Percentiles rank a stretch among this genome's conserved stretches.
Conservation (phyloP, 257 asterid genomes). For the Ehretia macrophylla region DNA sequence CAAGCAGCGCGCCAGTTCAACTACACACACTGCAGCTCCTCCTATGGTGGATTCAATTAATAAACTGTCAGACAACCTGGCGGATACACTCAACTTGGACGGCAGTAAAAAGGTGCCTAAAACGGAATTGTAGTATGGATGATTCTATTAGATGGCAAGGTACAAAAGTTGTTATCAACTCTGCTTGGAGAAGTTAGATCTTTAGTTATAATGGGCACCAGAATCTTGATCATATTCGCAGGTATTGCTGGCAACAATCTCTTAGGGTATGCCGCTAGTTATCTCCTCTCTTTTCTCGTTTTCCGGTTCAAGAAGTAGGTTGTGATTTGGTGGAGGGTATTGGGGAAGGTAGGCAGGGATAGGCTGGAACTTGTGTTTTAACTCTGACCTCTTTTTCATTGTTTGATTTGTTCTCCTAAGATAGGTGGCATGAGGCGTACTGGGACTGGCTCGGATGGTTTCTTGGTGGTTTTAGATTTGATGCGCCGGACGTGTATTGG, state of each 20-base stretch:
- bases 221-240: slow-evolving; percentile 18
- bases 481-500: slow-evolving; percentile 25
- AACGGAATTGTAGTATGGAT: slow-evolving; percentile 39
- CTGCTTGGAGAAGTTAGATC: slow-evolving; percentile 23
- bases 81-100: slow-evolving; percentile 61
- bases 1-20: slow-evolving; percentile 51
- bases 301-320: slow-evolving; percentile 33
- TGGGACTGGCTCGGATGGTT: slow-evolving; percentile 12
- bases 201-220: slow-evolving; percentile 6
- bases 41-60: slow-evolving; percentile 56
- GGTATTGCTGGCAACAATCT: slow-evolving; percentile 36
- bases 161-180: slow-evolving; percentile 14
- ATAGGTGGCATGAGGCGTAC: slow-evolving; percentile 36
- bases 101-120: slow-evolving; percentile 47
- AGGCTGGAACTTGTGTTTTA: slow-evolving; percentile 8
- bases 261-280: slow-evolving; percentile 47
- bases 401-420: slow-evolving; percentile 23
- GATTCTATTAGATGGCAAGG: slow-evolving; percentile 26
- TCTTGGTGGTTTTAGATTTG: slow-evolving; percentile 25
- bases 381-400: not conserved
- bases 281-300: slow-evolving; percentile 19
- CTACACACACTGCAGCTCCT: slow-evolving; percentile 39
- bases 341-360: slow-evolving; percentile 18
- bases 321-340: slow-evolving; percentile 28
- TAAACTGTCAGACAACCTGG: slow-evolving; percentile 69